Evolutionary conservation across 805 yeast genomes (phyloP).

Genomic region (Barnettozyma sucrosica): DNA sequence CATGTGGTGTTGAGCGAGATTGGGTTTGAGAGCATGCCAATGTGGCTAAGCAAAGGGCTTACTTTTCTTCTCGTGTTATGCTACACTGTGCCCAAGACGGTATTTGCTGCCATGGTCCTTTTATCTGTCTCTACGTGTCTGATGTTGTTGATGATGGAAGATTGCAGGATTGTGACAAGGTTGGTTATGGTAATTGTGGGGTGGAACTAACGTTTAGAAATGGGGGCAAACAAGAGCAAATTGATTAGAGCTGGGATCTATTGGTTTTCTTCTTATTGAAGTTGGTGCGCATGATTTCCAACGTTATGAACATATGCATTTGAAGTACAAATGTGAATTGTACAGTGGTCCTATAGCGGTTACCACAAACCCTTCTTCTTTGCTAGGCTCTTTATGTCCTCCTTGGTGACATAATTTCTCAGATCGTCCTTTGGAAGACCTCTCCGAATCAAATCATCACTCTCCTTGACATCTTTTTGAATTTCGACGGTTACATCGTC

Average conservation of each 20-base stretch:
- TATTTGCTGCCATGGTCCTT: neutral
- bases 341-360: neutral
- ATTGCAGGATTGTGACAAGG: neutral
- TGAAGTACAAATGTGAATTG: neutral
- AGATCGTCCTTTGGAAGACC: constrained; percentile 4
- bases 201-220: neutral
- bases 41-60: neutral
- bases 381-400: neutral
- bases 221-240: no score
- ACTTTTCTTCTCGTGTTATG: neutral
- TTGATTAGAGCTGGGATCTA: no score
- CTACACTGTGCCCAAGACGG: neutral
- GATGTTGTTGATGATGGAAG: neutral
- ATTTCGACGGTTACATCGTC: constrained; percentile 1
- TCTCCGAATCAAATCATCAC: constrained; percentile 1
- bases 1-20: neutral
- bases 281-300: no score
- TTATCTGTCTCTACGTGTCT: neutral
- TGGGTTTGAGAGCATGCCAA: neutral
- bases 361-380: constrained; percentile 1
- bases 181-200: neutral
- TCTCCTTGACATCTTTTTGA: neutral
- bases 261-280: no score
- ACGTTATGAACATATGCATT: neutral
- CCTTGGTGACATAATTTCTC: constrained; percentile 5